Base-by-base conservation (phyloP, 2,329 filamentous ascomycete genomes). In the Lasiodiplodia sp. region DNA sequence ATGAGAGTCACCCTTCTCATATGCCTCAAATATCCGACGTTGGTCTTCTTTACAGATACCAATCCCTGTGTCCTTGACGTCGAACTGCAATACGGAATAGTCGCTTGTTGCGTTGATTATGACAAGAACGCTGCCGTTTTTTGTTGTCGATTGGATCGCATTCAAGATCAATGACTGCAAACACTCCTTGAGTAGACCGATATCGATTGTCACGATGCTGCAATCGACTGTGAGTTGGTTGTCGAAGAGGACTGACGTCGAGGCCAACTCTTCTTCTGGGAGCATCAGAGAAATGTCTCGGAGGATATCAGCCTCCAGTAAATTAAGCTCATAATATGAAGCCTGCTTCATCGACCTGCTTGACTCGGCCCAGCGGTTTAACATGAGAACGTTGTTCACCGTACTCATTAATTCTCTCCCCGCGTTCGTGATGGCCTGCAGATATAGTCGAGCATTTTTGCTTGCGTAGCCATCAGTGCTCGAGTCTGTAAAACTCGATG, bases 321-420 rank as follows among this genome's bases (percentile, higher is more conserved):
- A 72, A 0, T 72, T 71, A 2, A 80, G 71, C 34, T 75, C 77
- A 23, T 78, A 73, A 0, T 79, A 72, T 2, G 70, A 67, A 3
- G 71, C 65, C 3, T 72, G 65, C 12, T 72, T 73, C 53, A 73
- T 70, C 2, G 74, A 68, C 53, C 74, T 71, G 3, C 74, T 75
- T 12, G 77, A 72, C 7, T 76, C 76, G 1, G 80, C 77, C 81
- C 81, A 84, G 10, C 78, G 74, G 55, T 79, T 80, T 21, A 80
- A 70, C 2, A 79, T 83, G 38, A 84, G 79, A 71, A 84, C 79
- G 60, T 76, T 83, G 60, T 84, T 84, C 38, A 84, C 79, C 0
- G 79, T 83, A 1, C 79, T 79, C 68, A 83, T 83, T 3, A 84
- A 72, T 23, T 83, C 81, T n/a, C 75, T 76, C 0, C 81, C 82